Conservation (phyloP, 2,329 filamentous ascomycete species). For the Coniochaeta pulveracea region DNA sequence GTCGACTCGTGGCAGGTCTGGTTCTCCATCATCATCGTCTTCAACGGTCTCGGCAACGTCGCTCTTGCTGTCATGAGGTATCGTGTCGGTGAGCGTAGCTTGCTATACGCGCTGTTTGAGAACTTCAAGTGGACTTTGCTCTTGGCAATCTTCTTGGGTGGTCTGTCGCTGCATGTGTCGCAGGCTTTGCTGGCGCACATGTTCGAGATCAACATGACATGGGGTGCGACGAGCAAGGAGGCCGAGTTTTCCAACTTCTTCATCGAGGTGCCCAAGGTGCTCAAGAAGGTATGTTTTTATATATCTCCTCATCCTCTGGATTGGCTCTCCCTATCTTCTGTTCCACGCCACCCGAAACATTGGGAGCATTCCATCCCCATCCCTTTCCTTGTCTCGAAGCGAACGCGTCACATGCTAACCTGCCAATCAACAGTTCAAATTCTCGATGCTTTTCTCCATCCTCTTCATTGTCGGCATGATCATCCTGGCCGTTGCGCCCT, state of each 20-base stretch:
- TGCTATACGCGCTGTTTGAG: conserved; percentile 46
- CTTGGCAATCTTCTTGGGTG: conserved; percentile 73
- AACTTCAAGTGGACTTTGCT: conserved; percentile 66
- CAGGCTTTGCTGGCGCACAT: conserved; percentile 73
- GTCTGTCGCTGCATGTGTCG: conserved; percentile 68
- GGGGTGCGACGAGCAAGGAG: conserved; percentile 79
- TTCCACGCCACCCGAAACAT: neutral
- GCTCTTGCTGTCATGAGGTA: conserved; percentile 64
- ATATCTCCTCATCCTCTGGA: conserved; percentile 18
- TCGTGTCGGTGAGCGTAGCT: conserved; percentile 50
- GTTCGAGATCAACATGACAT: conserved; percentile 77
- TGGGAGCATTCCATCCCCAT: neutral
- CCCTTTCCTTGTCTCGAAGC: neutral
- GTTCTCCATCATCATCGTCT: conserved; percentile 71
- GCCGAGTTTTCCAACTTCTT: conserved; percentile 74
- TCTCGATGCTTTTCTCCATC: conserved; percentile 51
- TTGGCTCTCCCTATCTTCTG: conserved; percentile 11
- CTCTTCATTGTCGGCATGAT: conserved; percentile 51
- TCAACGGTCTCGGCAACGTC: conserved; percentile 64
- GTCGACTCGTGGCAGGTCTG: conserved; percentile 69
- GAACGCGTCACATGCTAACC: conserved; percentile 4
- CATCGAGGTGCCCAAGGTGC: conserved; percentile 68
- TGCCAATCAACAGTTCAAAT: conserved; percentile 50
- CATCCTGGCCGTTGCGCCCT: conserved; percentile 49
- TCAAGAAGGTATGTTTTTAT: conserved; percentile 59